Base-by-base conservation (phyloP, 2,329 filamentous ascomycete species). In the Fusarium torreyae region DNA sequence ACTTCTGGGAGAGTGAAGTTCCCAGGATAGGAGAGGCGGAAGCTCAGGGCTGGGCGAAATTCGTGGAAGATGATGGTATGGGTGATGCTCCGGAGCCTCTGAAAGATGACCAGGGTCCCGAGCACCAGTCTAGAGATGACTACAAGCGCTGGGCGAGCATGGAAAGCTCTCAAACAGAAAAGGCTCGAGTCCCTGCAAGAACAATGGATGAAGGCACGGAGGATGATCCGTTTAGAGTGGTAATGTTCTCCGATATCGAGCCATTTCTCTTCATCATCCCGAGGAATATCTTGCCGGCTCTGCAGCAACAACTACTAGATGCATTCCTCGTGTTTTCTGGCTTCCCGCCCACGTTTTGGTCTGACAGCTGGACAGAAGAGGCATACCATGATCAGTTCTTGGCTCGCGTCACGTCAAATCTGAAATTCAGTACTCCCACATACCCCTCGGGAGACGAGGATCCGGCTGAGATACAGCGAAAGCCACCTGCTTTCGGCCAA, bases 1-100 rank as follows among this genome's bases (percentile, higher is more conserved):
- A 90, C 4, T 97, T 96, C 68, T 98, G 96, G 96, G 94, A 97
- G 62, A 92, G 89, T 58, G 95, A 98, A 75, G 85, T 89, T 1
- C 83, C 92, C 1, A 88, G 95, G 7, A 86, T 97, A 55, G 95
- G 95, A 11, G 95, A 98, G 71, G 74, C 80, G 1, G 84, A 83
- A 3, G 90, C 93, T 4, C 83, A 85, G 64, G 94, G 94, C 1
- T 98, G 94, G 94, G 77, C 74, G 3, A 74, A 81, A n/a, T 89
- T 84, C 69, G 78, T 81, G 15, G 74, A 77, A n/a, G 74, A 71
- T 17, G 75, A 62, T 2, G 79, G 75, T 15, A 62, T 76, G 59
- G 76, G 76, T 17, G 83, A 86, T 33, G 75, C 81, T 4, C 83
- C 84, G 3, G 82, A 85, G 40, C 74, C 77, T 7, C 51, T 43